Base-by-base conservation (phyloP, 495 filamentous ascomycete species). In the Penicillium longicatenatum region DNA sequence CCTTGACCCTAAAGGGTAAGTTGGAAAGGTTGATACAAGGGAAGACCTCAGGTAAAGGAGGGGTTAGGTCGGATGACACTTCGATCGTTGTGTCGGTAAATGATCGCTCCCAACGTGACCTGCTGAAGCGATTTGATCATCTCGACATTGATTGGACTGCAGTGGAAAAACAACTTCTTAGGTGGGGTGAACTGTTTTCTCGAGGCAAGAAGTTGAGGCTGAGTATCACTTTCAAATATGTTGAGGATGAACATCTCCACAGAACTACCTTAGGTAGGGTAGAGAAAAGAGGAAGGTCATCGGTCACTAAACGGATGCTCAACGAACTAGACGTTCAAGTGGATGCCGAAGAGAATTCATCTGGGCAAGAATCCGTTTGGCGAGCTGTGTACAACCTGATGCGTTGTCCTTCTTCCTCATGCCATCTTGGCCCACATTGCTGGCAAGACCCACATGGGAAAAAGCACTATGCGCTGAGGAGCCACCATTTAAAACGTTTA, bases 291-390 rank as follows among this genome's bases (percentile, higher is more conserved):
- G 60, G 60, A n/a, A 41, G 30, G 41, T 54, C 54, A 19, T 68
- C 65, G 29, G 60, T 55, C 12, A 52, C 35, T 19, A 52, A 52
- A 22, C 56, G 58, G 33, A 62, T 72, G 47, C 59, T 64, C 33
- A 42, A 24, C 20, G 50, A 43, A 62, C 64, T 14, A 62, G 71
- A 60, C 58, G 71, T 50, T 48, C 62, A 58, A 72, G 61, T 21
- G 64, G 70, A 69, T 66, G 62, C 52, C 60, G 57, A 65, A 39
- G 54, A 70, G 33, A 37, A 65, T 9, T 47, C 46, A 3, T 64
- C 59, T 7, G 61, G 68, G 11, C 43, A 65, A 51, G 10, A 58
- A 14, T 53, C 61, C 44, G 17, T 24, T 12, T 59, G 31, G 50
- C n/a, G 21, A 4, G 31, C 37, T 42, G 43, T 54, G 0, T 54